Percentiles rank a stretch among this genome's conserved stretches.
phyloP scores from a whole-genome alignment of 148 eudicot species.

The Bassia scoparia region DNA sequence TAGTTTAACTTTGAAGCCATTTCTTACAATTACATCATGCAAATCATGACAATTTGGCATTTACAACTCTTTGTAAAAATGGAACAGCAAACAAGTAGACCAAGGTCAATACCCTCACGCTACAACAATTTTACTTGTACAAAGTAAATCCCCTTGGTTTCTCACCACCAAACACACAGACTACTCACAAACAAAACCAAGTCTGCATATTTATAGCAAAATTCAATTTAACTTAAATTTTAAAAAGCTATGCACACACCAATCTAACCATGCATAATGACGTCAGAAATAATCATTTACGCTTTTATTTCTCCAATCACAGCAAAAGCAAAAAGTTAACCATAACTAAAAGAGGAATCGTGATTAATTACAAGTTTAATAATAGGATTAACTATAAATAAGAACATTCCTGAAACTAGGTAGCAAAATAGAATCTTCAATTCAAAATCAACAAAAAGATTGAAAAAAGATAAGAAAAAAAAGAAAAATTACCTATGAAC shows the following conservation, averaged over 20 bases:
- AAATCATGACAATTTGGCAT: background rate
- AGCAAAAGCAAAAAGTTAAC: conserved; percentile 31
- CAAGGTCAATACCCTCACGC: background rate
- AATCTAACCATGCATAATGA: conserved; percentile 8
- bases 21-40: conserved; percentile 2
- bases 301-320: conserved; percentile 12
- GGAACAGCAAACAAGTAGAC: conserved; percentile 11
- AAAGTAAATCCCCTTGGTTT: conserved; percentile 15
- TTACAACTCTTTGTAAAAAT: background rate
- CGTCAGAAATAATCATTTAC: conserved; percentile 22
- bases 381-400: background rate
- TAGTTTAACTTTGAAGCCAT: background rate
- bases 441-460: background rate
- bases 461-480: conserved; percentile 11
- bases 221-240: background rate
- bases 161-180: conserved; percentile 15
- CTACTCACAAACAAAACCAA: background rate
- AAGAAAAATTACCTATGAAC: conserved; percentile 59
- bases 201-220: background rate
- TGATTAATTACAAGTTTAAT: conserved; percentile 10
- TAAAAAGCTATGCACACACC: conserved; percentile 2
- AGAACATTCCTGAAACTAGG: conserved; percentile 3
- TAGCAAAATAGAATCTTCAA: background rate
- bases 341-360: conserved; percentile 22
- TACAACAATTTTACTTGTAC: background rate